Base-by-base conservation (phyloP, 371 early-diverging fungal genomes). In the Dinochytrium kinnereticum region DNA sequence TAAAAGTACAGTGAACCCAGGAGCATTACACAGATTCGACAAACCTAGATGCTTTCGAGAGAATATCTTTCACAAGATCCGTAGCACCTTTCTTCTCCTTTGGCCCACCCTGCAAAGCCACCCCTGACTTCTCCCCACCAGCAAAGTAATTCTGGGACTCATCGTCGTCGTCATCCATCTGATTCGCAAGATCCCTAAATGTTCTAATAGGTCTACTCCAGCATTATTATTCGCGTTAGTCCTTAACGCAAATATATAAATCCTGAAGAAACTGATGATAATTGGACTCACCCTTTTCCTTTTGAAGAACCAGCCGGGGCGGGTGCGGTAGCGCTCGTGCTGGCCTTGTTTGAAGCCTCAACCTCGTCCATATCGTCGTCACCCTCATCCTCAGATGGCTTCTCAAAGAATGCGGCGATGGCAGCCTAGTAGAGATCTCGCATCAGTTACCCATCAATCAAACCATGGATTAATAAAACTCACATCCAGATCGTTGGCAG, bases 121-220 rank as follows among this genome's bases (percentile, higher is more conserved):
- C 73, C 0, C 82, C 82, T 19, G 92, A 92, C 82, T 91, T 92
- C 78, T 94, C 95, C 34, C 95, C 95, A 17, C 95, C 95, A 26
- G 94, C 91, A 83, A 90, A 95, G 38, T 87, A 89, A 72, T 91
- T 91, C 76, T 94, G 84, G 31, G 90, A 91, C 26, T 93, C 78
- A 28, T 75, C 73, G 26, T 70, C 64, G 28, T 53, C 57, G n/a
- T 67, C 66, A 26, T 78, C 75, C 36, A 67, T 69, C 36, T 69
- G 57, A 33, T 38, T 34, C 15, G 10, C 49, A 2, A 66, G 26
- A 44, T 66, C 66, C 2, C 28, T 38, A 5, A 66, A 44, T 21
- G 66, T 66, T 19, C 66, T 10, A 17, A 66, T 66, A 17, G 61
- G 61, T 7, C 61, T 61, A 34, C 24, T 15, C 26, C 5, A 26